Conservation (phyloP, 2,329 filamentous ascomycete genomes). For the Alternaria alternata region DNA sequence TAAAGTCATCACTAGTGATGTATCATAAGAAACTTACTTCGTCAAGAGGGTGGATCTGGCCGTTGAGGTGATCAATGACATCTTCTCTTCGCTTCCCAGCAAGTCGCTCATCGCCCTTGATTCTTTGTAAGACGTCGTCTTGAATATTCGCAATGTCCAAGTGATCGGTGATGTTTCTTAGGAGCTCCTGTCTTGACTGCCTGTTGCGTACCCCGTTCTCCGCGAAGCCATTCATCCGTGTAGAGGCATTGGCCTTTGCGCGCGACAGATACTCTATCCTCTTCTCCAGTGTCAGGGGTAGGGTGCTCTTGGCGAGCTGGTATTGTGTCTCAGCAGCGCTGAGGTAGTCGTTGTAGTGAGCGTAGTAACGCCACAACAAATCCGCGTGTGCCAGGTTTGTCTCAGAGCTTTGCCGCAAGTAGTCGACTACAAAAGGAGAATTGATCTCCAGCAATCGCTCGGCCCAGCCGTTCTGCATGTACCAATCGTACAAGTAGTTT, state of each 20-base stretch:
- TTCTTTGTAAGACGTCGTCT: constrained; percentile 83
- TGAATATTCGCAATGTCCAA: constrained; percentile 95
- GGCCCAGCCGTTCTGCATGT: constrained; percentile 82
- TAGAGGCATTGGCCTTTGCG: constrained; percentile 91
- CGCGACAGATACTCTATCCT: constrained; percentile 89
- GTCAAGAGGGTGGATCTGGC: constrained; percentile 78
- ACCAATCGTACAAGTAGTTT: constrained; percentile 98
- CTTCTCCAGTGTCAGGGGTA: constrained; percentile 79
- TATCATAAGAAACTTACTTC: constrained; percentile 65
- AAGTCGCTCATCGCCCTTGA: constrained; percentile 77
- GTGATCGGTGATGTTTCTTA: constrained; percentile 83
- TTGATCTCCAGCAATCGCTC: constrained; percentile 86
- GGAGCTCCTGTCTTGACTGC: constrained; percentile 82
- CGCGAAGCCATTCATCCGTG: constrained; percentile 77
- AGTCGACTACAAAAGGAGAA: constrained; percentile 85
- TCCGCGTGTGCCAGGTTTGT: constrained; percentile 82
- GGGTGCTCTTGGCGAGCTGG: constrained; percentile 82
- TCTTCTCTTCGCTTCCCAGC: constrained; percentile 67
- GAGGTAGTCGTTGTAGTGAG: constrained; percentile 82
- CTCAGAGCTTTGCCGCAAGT: constrained; percentile 78
- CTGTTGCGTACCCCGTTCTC: constrained; percentile 58
- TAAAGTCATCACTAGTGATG: background rate
- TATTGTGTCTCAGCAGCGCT: constrained; percentile 88
- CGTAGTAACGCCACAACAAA: constrained; percentile 91
- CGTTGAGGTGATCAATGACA: constrained; percentile 74